phyloP scores from a whole-genome alignment of 129 eudicot genomes.

The Ambrosia artemisiifolia region DNA sequence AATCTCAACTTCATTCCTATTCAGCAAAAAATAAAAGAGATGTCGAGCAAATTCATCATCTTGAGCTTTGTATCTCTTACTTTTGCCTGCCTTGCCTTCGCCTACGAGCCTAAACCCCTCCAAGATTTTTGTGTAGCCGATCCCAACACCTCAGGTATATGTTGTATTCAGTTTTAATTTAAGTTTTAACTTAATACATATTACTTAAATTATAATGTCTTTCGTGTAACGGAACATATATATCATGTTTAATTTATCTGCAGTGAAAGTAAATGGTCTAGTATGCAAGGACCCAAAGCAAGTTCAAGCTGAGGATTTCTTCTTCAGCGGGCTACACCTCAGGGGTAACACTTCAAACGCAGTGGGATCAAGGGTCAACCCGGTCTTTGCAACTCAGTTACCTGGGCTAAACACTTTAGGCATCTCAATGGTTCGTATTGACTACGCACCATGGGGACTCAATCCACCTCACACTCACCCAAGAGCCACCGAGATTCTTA shows the following conservation, averaged over 20 bases:
- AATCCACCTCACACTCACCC: conserved; percentile 50
- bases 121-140: conserved; percentile 49
- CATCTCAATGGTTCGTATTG: conserved; percentile 38
- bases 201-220: no score
- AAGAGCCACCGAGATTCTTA: conserved; percentile 45
- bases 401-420: conserved; percentile 54
- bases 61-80: conserved; percentile 19
- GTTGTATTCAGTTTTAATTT: no score
- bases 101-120: conserved; percentile 34
- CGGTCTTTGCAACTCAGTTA: conserved; percentile 29
- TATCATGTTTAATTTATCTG: background rate
- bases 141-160: conserved; percentile 31
- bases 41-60: conserved; percentile 22
- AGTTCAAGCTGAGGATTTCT: conserved; percentile 40
- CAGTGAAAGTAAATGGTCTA: conserved; percentile 40
- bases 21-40: background rate
- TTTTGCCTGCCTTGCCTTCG: conserved; percentile 21
- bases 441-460: conserved; percentile 43
- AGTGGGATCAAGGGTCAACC: conserved; percentile 40
- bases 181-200: no score
- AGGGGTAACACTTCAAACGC: conserved; percentile 47
- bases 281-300: conserved; percentile 39
- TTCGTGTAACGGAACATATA: no score
- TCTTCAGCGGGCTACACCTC: conserved; percentile 39
- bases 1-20: background rate